Percentiles rank a stretch among this genome's conserved stretches.
Conservation (phyloP, 352 stramenopile genomes). For the Stephanocyclus meneghinianus region DNA sequence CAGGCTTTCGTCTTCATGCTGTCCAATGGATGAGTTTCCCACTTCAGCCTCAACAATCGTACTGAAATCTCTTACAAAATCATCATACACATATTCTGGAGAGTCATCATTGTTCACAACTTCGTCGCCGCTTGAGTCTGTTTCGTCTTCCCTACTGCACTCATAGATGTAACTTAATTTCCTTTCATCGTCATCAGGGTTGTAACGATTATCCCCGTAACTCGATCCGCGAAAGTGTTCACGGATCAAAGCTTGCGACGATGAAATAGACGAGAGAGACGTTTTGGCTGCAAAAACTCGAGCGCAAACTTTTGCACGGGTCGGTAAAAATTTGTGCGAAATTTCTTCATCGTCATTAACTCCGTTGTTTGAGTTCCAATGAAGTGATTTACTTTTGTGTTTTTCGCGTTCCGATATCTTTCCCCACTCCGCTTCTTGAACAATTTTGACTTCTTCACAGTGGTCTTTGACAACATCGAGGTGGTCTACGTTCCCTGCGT, state of each 20-base stretch:
- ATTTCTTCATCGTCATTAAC: slow-evolving; percentile 49
- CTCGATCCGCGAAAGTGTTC: slow-evolving; percentile 31
- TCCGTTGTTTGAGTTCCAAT: slow-evolving; percentile 53
- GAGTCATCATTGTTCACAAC: not conserved
- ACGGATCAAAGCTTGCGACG: slow-evolving; percentile 20
- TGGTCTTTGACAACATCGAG: not conserved
- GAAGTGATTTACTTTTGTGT: slow-evolving; percentile 35
- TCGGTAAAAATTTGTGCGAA: slow-evolving; percentile 19
- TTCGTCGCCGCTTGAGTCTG: slow-evolving; percentile 24
- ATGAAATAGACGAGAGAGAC: slow-evolving; percentile 32
- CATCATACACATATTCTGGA: slow-evolving; percentile 23
- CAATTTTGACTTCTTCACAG: not conserved
- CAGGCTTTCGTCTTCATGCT: not conserved
- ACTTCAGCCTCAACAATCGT: slow-evolving; percentile 15
- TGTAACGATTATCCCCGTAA: slow-evolving; percentile 13
- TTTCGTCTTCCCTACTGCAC: slow-evolving; percentile 9
- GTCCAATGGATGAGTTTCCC: not conserved
- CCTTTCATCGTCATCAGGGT: slow-evolving; percentile 4
- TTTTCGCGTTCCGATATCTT: slow-evolving; percentile 46
- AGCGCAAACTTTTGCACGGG: not conserved
- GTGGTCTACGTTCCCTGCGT: not conserved
- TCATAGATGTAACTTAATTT: slow-evolving; percentile 34
- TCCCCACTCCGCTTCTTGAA: slow-evolving; percentile 5
- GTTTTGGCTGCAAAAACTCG: not conserved
- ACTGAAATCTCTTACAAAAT: slow-evolving; percentile 42